Evolutionary conservation across 495 filamentous ascomycete genomes (phyloP), one percentile per base, ranked within the genome.

Genomic region (Talaromyces ruber): DNA sequence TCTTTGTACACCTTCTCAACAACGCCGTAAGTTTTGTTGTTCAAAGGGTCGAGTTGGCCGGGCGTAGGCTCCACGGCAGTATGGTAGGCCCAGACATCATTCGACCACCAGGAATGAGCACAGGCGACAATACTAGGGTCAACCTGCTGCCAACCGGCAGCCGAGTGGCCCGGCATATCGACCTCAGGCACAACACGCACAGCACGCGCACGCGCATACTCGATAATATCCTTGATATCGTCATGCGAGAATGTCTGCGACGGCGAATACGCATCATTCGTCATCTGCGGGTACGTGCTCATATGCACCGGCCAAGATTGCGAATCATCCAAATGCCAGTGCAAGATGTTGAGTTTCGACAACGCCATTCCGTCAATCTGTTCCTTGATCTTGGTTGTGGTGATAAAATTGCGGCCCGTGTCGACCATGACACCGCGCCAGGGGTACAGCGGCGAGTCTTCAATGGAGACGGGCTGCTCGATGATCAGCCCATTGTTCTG

Each of bases 41-140:
- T 78, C 63, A 83, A 74, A 64, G 82, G 81, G 63, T 84, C 82
- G 52, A 84, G 73, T 59, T 84, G 82, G 30, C 82, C 82, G 0
- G 82, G 82, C 61, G 78, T 80, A 1, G 82, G 82, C 71, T 84
- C 77, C 8, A 84, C 79, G 26, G 81, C 79, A 2, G 81, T 84
- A 65, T 84, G 81, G 11, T 72, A 63, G 3, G 73, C 60, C 74
- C 73, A 83, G 51, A 72, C 69, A 58, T 84, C 81, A 59, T 84
- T 83, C 21, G 77, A 80, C 82, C 82, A 84, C 82, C 82, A 84
- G 0, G 78, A 76, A 64, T 84, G 66, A 14, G 64, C 70, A 63
- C 82, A 84, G 1, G 81, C 68, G 21, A 84, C 76, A 24, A 84
- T 79, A 7, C 74, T 65, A 3, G 75, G 75, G 59, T 84, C 79